Evolutionary conservation across 495 filamentous ascomycete genomes (phyloP), one percentile per base, ranked within the genome.

Genomic region (Apiosordaria backusii): DNA sequence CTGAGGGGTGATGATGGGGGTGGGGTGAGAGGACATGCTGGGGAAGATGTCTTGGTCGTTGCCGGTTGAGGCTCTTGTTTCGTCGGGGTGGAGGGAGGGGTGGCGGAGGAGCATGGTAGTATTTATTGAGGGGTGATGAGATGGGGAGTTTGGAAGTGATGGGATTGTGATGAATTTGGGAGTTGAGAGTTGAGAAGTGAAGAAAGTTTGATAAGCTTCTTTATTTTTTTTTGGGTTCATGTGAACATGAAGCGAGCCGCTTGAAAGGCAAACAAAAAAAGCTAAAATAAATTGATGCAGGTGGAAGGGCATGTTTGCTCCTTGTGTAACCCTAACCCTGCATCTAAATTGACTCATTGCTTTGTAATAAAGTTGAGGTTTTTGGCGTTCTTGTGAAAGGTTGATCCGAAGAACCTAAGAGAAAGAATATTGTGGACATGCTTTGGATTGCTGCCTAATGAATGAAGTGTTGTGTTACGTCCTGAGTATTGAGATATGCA

Each of bases 31-130:
- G 26, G 69, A 22, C 71, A 73, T 71, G 66, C 60, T 61, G 63
- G 50, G 60, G 60, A 68, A 70, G 21, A 71, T 64, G 65, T 73
- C 69, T n/a, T 50, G 67, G 65, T 70, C 65, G 15, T 40, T 45
- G 50, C 61, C 63, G 53, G 53, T 59, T 24, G 22, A 59, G n/a
- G 52, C 52, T 23, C 52, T 45, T 45, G 35, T 45, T 45, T 45
- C 35, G 35, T 45, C 35, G 35, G 35, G 35, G 22, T 63, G 35
- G 24, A 65, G 26, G 26, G 65, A 50, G 50, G 54, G n/a, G 62
- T 68, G 45, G 61, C 65, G 71, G 60, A 73, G 62, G 50, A 73
- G 67, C 71, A 73, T 73, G 60, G 18, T 65, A 45, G 35, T 53
- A 22, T 65, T 19, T n/a, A 27, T 59, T 27, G 35, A 23, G 22